These are phyloP conservation scores for Cladosporium oxysporum DNA, from an alignment of 2,329 filamentous ascomycete genomes.

Conservation along the genomic window DNA sequence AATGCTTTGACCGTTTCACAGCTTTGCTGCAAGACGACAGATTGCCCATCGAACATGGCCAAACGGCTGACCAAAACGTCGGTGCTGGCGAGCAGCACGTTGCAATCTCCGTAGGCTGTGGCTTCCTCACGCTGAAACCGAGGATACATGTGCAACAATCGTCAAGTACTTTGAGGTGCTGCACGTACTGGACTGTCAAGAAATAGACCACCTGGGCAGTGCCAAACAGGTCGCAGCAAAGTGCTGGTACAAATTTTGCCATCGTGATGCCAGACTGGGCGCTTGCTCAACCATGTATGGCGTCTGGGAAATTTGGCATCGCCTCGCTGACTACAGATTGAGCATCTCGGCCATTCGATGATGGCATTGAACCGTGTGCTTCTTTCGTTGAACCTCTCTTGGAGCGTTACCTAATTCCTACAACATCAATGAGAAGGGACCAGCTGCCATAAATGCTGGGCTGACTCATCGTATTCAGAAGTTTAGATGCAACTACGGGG, in stretches of 20 bases:
- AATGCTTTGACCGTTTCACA: not conserved
- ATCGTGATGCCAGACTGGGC: not conserved
- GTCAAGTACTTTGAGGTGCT: not conserved
- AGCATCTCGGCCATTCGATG: not conserved
- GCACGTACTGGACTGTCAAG: not conserved
- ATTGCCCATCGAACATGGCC: not conserved
- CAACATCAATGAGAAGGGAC: not conserved
- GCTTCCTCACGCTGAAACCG: not conserved
- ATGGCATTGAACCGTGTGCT: not conserved
- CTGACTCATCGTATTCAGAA: not conserved
- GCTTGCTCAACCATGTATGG: not conserved
- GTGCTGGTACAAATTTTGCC: not conserved
- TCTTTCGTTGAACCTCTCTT: no score
- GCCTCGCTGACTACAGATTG: not conserved
- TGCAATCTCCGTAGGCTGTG: not conserved
- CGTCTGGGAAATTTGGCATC: not conserved
- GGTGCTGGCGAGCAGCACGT: not conserved
- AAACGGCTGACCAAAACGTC: not conserved
- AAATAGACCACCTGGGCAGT: not conserved
- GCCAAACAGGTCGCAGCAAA: not conserved
- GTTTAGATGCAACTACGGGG: no score
- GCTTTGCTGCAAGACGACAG: not conserved
- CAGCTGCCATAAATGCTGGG: not conserved
- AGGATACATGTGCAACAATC: not conserved
- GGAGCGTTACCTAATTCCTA: no score